Evolutionary conservation across 1,284 basidiomycete genomes (phyloP), one percentile per base, ranked within the genome.

Genomic region (Polyporus tsugae): DNA sequence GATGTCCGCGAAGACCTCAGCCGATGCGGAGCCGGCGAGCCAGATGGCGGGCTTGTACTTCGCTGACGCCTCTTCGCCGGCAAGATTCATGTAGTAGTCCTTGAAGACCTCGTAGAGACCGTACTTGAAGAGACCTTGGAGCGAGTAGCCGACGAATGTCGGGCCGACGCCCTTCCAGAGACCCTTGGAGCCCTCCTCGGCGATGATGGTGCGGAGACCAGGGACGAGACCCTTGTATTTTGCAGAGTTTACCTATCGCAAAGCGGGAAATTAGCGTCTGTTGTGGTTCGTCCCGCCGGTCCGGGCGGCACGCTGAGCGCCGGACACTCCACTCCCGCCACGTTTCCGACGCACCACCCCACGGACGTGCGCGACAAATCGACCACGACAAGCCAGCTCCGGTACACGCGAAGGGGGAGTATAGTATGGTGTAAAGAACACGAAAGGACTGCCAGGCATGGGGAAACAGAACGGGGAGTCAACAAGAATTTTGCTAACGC

Each of bases 71-170:
- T 98, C 96, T 77, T 96, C 86, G 73, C 95, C 95, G 69, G 95
- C 90, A 68, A 89, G 76, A 84, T 96, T 95, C 84, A 92, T 92
- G 85, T 96, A 94, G 72, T 83, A 76, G 81, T 97, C 95, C 87
- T 99, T 99, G 92, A 97, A 98, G 79, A 94, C 82, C 84, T 97
- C 96, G 82, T 98, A 97, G 80, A 95, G 93, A 84, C 95, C 95
- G 82, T 95, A 98, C 85, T 98, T 98, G 90, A 96, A 94, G 86
- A 96, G 90, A 78, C 96, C 97, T 84, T 99, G 97, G 75, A 97
- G 87, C 29, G 96, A 94, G 87, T 98, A 98, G 70, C 97, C 97
- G 81, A 97, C 85, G 75, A 95, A 86, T 65, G 95, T 97, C 64
- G 95, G 95, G 60, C 95, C 95, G 79, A 98, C 87, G 77, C 97